Evolutionary conservation across 2,329 filamentous ascomycete species (phyloP), one percentile per base, ranked within the genome.

Genomic region (Hymenoscyphus infarciens): DNA sequence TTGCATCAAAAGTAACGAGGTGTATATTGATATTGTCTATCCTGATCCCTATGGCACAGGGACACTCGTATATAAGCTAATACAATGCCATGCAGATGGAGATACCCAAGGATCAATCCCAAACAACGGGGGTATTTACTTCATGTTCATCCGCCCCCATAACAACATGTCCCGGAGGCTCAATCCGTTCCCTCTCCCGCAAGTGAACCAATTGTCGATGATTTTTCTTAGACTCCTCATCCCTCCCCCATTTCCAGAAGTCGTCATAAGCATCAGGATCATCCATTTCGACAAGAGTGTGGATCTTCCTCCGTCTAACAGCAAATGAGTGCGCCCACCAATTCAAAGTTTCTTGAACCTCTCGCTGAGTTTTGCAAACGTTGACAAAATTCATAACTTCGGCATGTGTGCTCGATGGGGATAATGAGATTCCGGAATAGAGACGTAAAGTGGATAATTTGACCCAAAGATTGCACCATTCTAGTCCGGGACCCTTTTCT

Each of bases 381-480:
- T 64, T 55, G 5, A 64, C 33, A 31, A 64, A 69, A 29, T 53
- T 38, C 10, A 60, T 42, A 3, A 67, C 63, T 42, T 68, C 63
- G 8, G 16, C 15, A 45, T 61, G 60, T 3, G 61, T 42, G 19
- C 62, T 66, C 10, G 60, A 52, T 33, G 62, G 59, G 19, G 33
- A 49, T 2, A 71, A 55, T 5, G 53, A 25, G 1, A 64, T 29
- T 10, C 65, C 68, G 52, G 62, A 70, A 35, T 63, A 54, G 3
- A 70, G 11, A 29, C 62, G 62, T 1, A 72, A 59, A 4, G 59
- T 64, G 1, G 42, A 56, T 15, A 73, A 22, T 55, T 67, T 69
- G 8, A 63, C 53, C 71, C 71, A 73, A 19, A 68, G 63, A 16
- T 27, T 62, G 5, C 61, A 59, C 72, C 72, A 73, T 38, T 73